A percentile compares a stretch with the other conserved stretches of the same genome.
These are phyloP conservation scores for Talaromyces atroroseus DNA, from an alignment of 2,329 filamentous ascomycete genomes.

Conservation along the genomic window DNA sequence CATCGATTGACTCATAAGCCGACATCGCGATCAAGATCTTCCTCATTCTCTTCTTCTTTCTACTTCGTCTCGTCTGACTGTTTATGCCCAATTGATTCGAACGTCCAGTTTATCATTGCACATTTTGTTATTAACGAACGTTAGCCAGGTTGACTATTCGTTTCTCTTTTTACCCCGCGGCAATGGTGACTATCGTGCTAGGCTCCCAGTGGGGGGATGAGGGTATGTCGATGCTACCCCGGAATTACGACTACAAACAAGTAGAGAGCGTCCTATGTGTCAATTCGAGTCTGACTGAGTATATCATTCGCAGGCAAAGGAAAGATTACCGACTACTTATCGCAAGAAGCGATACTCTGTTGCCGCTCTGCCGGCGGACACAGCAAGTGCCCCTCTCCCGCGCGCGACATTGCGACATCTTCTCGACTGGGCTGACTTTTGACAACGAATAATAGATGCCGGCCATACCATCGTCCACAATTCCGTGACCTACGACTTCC, in stretches of 20 bases:
- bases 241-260: not conserved
- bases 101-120: not conserved
- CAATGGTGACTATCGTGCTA: conserved; percentile 38
- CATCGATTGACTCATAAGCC: not conserved
- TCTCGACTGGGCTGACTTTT: not conserved
- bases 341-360: conserved; percentile 40
- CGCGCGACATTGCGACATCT: conserved; percentile 11
- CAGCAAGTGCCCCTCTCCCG: conserved; percentile 28
- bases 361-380: conserved; percentile 44
- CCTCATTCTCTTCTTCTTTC: not conserved
- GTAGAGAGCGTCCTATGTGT: conserved; percentile 12
- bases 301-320: conserved; percentile 34
- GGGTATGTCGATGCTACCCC: conserved; percentile 24
- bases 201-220: conserved; percentile 47
- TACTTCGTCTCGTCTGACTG: not conserved
- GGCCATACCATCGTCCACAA: conserved; percentile 46
- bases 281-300: conserved; percentile 4
- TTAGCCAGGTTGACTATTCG: not conserved
- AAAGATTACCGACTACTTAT: conserved; percentile 45
- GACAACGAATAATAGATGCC: conserved; percentile 26
- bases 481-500: conserved; percentile 44
- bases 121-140: not conserved
- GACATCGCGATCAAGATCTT: not conserved
- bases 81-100: not conserved
- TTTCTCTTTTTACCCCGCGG: conserved; percentile 16